Evolutionary conservation across 495 filamentous ascomycete genomes (phyloP), one percentile per base, ranked within the genome.

Genomic region (Penicillium pancosmium): DNA sequence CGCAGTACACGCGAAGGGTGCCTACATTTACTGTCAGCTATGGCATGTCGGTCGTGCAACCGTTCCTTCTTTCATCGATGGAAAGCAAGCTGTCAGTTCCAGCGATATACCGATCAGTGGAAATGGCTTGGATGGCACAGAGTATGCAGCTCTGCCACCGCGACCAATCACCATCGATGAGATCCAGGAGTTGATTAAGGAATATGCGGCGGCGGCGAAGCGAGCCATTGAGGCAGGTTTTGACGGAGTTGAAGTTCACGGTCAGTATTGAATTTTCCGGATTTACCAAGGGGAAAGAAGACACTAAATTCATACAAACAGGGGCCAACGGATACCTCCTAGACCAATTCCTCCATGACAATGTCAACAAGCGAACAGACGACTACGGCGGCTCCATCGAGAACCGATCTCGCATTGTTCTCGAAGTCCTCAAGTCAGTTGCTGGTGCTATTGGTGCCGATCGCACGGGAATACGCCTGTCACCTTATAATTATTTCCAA

Each of bases 211-310:
- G 8, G 88, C 87, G 15, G 84, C 88, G 0, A 69, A 76, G 63
- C 80, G 81, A 49, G 86, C 87, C 1, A 77, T 86, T 2, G 76
- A 76, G 50, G 88, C 86, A 8, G 89, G 88, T 9, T 84, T 84
- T 58, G 82, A 86, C 55, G 82, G 82, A 2, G 76, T 85, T 7
- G 83, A 86, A 56, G 49, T 85, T 10, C 82, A 86, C 59, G 81
- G 76, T 64, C 74, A 74, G 8, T 34, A 1, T 11, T 31, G 1
- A 15, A 1, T 25, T 44, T 25, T 46, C 41, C 3, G 10, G 31
- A 12, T 3, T 19, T 13, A 13, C 36, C 6, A 31, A 9, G 8
- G 23, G 11, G n/a, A 43, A 15, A 6, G 31, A 19, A 47, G 40
- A 41, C 51, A 47, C 56, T 5, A 9, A 44, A 15, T n/a, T 7